Conservation (phyloP, 2,329 filamentous ascomycete species). For the Cordyceps farinosa region DNA sequence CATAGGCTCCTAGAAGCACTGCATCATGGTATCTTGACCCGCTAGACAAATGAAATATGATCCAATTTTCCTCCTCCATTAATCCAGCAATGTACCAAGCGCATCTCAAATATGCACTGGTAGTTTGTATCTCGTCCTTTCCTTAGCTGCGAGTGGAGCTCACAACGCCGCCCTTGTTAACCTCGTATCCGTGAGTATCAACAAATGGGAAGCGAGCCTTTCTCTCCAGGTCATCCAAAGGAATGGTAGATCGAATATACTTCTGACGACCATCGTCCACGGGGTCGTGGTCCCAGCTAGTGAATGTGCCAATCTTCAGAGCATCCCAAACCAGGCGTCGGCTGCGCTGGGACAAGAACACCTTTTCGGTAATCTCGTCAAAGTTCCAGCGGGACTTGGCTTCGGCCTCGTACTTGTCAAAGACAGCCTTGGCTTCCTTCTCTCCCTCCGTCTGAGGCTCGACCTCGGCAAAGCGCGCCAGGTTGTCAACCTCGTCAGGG, state of each 20-base stretch:
- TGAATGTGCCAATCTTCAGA: constrained; percentile 70
- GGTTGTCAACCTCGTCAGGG: constrained; percentile 72
- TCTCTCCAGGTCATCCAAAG: constrained; percentile 75
- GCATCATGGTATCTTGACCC: constrained; percentile 9
- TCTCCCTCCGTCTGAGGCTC: constrained; percentile 40
- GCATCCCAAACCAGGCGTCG: constrained; percentile 77
- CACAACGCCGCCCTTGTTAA: constrained; percentile 34
- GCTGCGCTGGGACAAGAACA: constrained; percentile 73
- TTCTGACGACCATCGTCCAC: constrained; percentile 64
- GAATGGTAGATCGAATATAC: constrained; percentile 82
- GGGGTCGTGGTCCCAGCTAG: constrained; percentile 84
- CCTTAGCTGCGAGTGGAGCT: constrained; percentile 32
- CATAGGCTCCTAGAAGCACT: constrained; percentile 7
- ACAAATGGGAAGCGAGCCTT: constrained; percentile 69
- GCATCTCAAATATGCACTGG: not conserved
- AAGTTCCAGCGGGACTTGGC: constrained; percentile 77
- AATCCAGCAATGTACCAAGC: not conserved
- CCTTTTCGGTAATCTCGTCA: constrained; percentile 68
- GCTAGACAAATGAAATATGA: constrained; percentile 1
- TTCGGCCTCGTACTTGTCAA: constrained; percentile 69
- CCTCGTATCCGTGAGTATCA: constrained; percentile 51
- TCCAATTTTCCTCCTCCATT: not conserved
- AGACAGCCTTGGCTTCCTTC: constrained; percentile 44
- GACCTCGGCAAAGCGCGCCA: constrained; percentile 49
- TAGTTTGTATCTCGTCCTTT: not conserved